Evolutionary conservation across 139 green algal species (phyloP).

Genomic region (Picochlorum costavermella): DNA sequence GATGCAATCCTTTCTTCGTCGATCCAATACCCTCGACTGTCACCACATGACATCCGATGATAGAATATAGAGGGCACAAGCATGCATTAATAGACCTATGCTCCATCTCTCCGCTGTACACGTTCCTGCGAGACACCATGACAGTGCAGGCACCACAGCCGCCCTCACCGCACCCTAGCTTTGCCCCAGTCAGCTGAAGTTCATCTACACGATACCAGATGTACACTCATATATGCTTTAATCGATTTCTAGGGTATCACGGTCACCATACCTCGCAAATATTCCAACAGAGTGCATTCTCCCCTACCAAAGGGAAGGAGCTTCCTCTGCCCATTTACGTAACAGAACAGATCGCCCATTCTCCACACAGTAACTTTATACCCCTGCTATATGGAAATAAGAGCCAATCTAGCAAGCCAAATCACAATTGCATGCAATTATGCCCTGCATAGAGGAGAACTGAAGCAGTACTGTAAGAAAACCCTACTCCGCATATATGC

Average conservation of each 20-base stretch:
- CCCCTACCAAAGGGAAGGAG: constrained; percentile 55
- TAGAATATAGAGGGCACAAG: constrained; percentile 84
- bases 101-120: constrained; percentile 26
- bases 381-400: neutral
- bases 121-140: constrained; percentile 72
- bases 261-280: constrained; percentile 56
- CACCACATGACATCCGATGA: constrained; percentile 84
- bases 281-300: constrained; percentile 76
- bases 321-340: constrained; percentile 74
- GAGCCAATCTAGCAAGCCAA: no score
- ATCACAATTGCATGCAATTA: no score
- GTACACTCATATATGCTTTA: neutral
- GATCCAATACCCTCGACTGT: constrained; percentile 93
- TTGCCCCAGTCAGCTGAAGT: constrained; percentile 75
- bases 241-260: neutral
- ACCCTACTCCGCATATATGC: no score
- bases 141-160: constrained; percentile 95
- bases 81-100: constrained; percentile 90
- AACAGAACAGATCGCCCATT: constrained; percentile 38
- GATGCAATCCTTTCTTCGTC: constrained; percentile 72
- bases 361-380: neutral
- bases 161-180: constrained; percentile 93
- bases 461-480: no score
- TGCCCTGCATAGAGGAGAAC: no score
- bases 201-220: constrained; percentile 36